Base-by-base conservation (phyloP, 306 rosid genomes). In the Dalbergia cultrata region DNA sequence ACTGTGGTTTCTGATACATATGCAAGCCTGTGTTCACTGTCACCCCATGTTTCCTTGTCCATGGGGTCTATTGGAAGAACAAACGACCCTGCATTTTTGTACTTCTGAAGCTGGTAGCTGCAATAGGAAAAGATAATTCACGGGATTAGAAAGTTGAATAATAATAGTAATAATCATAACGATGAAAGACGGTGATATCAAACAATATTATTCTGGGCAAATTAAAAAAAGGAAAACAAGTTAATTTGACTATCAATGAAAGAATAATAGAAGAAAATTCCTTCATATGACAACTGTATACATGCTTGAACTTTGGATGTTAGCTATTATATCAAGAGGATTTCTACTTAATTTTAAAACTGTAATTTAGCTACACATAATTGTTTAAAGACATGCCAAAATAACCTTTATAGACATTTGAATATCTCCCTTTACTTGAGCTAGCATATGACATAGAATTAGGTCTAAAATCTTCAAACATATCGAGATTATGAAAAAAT, bases 21-120 rank as follows among this genome's bases (percentile, higher is more conserved):
- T 17, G 99, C 98, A 5, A 95, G 91, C 70, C 99, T 88, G 81
- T 95, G 99, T 80, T 95, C 99, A 81, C 98, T 93, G 16, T 95
- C 98, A 58, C 99, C 99, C 99, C 97, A 95, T 13, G 98, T 95
- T 87, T 95, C 99, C 85, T 87, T 93, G 85, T 95, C 97, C 0
- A 87, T 89, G 33, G 97, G 91, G 26, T 93, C 93, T 44, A 89
- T 93, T 2, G 99, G 99, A 64, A 95, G 90, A 60, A 95, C 99
- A 84, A 89, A 95, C 1, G 98, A 95, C 9, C 94, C 98, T 13
- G 93, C 99, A 71, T 89, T 90, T 89, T 89, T 93, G 83, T 95
- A 92, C 82, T 95, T 95, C 33, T 93, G 98, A 79, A 95, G 97
- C 81, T 90, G 96, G 85, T 95, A 95, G 82, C 99, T 95, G 88